Evolutionary conservation across 1,139 yeast species (phyloP).

Genomic region (Suhomyces taliae): DNA sequence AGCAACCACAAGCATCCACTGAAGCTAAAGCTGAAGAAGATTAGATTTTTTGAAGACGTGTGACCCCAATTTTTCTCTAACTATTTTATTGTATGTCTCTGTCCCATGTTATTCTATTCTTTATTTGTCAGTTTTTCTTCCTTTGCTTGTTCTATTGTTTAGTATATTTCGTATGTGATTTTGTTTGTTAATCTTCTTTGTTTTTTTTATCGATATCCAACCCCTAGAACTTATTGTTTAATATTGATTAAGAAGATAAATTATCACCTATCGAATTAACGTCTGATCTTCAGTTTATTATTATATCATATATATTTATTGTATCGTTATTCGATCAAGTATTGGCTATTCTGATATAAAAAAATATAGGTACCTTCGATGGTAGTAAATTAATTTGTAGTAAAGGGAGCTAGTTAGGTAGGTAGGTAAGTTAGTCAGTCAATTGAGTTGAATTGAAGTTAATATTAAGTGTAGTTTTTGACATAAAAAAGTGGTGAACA

Average conservation of each 20-base stretch:
- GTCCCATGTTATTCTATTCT: conserved; percentile 11
- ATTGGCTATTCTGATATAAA: conserved; percentile 6
- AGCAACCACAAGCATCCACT: conserved; percentile 27
- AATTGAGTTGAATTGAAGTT: too few relatives aligned
- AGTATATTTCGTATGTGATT: conserved; percentile 12
- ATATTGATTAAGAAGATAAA: conserved; percentile 6
- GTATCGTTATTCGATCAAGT: conserved; percentile 8
- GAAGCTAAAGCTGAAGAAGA: conserved; percentile 41
- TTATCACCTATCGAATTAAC: conserved; percentile 10
- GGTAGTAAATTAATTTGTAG: not conserved
- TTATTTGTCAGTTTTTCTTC: conserved; percentile 8
- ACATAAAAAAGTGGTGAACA: too few relatives aligned
- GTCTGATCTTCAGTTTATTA: conserved; percentile 11
- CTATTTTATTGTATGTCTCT: conserved; percentile 10
- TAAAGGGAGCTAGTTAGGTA: too few relatives aligned
- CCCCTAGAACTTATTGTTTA: conserved; percentile 11
- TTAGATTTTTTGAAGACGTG: conserved; percentile 19
- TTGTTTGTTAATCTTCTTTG: not conserved
- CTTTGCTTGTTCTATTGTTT: conserved; percentile 11
- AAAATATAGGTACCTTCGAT: conserved; percentile 6
- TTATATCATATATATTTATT: conserved; percentile 11
- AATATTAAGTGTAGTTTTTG: too few relatives aligned
- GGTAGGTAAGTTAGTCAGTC: too few relatives aligned
- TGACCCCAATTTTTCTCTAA: conserved; percentile 9
- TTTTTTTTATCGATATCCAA: conserved; percentile 2